Evolutionary conservation across 2,329 filamentous ascomycete species (phyloP), one percentile per base, ranked within the genome.

Genomic region (Penicillium concentricum): DNA sequence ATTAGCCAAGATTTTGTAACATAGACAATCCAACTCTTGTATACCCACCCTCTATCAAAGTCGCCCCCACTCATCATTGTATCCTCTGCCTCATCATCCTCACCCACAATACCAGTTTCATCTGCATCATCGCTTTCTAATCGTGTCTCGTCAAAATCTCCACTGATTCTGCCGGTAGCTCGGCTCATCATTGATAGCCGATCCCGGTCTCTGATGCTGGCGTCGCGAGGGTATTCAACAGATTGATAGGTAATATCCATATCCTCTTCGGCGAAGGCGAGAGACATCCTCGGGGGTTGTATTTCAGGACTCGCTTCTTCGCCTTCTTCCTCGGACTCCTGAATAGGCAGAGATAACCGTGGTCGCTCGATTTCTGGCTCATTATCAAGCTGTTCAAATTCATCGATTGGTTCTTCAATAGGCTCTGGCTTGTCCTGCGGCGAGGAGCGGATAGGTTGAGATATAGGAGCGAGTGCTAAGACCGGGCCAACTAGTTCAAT

Each of bases 61-160:
- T 70, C 72, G n/a, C 67, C 69, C 37, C 72, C 70, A 55, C 71
- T 74, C 35, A 71, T 64, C 57, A 72, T 61, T n/a, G 72, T 71
- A 61, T 76, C 71, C 28, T 76, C 74, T 37, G 38, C 39, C 10
- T 62, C 65, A 26, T 65, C 72, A 10, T 70, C 69, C 15, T 76
- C 74, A 24, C 73, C 71, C 15, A 70, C 64, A 28, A 77, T 67
- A 18, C 75, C 67, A 12, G 75, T 72, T 24, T 74, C 68, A 30
- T 79, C 78, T 15, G 64, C 72, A 20, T 56, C 66, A 30, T 77
- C 76, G 13, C 77, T 76, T 51, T 80, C 79, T 9, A 80, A 58
- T 53, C 77, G 73, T 18, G 76, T 78, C 45, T 81, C 80, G 1
- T 72, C 79, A 61, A 83, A 83, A 54, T 78, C 73, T 56, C 82